Conservation (phyloP, 371 early-diverging fungal species). For the Zychaea mexicana region DNA sequence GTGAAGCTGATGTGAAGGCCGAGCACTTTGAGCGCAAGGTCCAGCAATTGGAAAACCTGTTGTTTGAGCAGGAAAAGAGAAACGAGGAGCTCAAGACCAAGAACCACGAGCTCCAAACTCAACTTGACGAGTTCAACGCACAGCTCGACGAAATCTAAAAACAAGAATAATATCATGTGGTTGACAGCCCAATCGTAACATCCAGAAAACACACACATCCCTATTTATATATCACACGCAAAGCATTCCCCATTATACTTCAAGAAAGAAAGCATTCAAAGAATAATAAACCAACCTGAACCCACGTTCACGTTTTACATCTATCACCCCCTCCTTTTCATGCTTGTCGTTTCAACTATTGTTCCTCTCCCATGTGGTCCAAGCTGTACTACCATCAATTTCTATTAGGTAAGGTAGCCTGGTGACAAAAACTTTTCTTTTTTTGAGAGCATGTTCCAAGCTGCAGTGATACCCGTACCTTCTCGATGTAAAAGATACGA, state of each 20-base stretch:
- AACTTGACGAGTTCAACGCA: constrained; percentile 73
- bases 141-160: constrained; percentile 69
- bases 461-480: no score
- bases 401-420: no score
- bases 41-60: constrained; percentile 66
- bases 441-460: no score
- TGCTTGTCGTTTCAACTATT: no score
- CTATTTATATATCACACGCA: not conserved
- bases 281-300: constrained; percentile 84
- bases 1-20: constrained; percentile 78
- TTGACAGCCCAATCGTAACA: no score
- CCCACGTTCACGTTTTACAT: constrained; percentile 39
- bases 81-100: constrained; percentile 65
- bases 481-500: no score
- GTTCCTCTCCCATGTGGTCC: no score
- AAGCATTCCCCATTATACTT: constrained; percentile 3
- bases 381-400: no score
- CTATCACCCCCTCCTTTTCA: no score
- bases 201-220: no score
- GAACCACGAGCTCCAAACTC: constrained; percentile 58
- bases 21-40: constrained; percentile 83
- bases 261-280: constrained; percentile 84
- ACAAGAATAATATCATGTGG: not conserved
- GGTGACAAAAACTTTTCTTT: no score
- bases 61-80: constrained; percentile 60